Conservation (phyloP, 2,329 filamentous ascomycete species). For the Trichoderma citrinoviride region DNA sequence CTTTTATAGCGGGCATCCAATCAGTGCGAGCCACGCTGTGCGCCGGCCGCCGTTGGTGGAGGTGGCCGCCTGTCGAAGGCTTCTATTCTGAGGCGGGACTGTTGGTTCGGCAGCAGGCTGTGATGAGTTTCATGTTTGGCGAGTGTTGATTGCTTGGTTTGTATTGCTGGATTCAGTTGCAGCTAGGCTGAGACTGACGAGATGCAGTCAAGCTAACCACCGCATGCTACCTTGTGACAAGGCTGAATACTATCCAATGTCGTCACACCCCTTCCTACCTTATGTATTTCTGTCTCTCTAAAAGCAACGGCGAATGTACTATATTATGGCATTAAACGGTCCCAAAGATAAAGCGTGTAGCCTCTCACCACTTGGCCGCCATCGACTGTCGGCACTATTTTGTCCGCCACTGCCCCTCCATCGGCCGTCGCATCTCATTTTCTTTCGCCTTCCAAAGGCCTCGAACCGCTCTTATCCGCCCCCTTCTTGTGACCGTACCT, state of each 20-base stretch:
- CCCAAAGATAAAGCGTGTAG: neutral
- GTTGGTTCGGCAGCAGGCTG: neutral
- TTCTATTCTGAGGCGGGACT: neutral
- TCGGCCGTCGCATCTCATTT: neutral
- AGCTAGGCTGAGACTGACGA: too few species aligned
- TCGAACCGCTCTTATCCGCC: neutral
- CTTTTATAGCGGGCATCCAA: neutral
- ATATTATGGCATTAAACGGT: neutral
- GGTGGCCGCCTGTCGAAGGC: constrained; percentile 8
- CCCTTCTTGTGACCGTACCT: too few species aligned
- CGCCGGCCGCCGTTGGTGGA: constrained; percentile 20
- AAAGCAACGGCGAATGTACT: neutral
- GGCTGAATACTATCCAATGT: too few species aligned
- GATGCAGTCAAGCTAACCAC: too few species aligned
- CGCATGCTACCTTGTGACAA: too few species aligned
- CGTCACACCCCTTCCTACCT: too few species aligned
- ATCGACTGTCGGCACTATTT: neutral
- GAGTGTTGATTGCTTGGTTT: too few species aligned
- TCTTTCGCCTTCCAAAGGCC: constrained; percentile 3
- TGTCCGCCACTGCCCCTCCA: constrained; percentile 23
- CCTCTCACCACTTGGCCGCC: neutral
- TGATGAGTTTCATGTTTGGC: neutral
- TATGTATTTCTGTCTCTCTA: too few species aligned
- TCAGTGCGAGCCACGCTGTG: constrained; percentile 17
- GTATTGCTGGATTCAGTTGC: too few species aligned